These are phyloP conservation scores for Blastocystis sp. DNA, from an alignment of 352 stramenopile species.

Conservation along the genomic window DNA sequence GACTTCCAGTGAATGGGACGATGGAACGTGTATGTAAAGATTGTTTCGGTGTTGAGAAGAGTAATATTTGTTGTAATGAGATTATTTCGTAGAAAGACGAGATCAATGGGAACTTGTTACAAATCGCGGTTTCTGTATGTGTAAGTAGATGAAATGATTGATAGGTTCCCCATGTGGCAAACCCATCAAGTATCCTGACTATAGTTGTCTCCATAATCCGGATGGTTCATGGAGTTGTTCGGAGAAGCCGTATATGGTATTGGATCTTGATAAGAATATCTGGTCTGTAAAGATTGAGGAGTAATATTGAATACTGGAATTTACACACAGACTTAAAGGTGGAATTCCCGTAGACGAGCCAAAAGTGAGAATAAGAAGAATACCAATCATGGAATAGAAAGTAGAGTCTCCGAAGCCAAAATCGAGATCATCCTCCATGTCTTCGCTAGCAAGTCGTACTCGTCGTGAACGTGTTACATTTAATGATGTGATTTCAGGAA, in stretches of 20 bases:
- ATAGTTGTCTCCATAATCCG: conserved; percentile 35
- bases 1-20: conserved; percentile 12
- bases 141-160: neutral
- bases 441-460: neutral
- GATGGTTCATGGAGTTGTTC: conserved; percentile 59
- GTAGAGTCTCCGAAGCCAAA: neutral
- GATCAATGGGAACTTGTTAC: conserved; percentile 59
- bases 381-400: neutral
- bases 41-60: conserved; percentile 35
- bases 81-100: conserved; percentile 14
- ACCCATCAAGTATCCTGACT: conserved; percentile 59
- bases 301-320: neutral
- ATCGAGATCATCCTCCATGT: conserved; percentile 4
- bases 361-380: too few relatives aligned
- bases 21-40: conserved; percentile 59
- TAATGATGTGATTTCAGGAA: conserved; percentile 19
- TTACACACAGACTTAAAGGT: neutral
- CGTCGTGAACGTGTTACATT: conserved; percentile 45
- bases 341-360: too few relatives aligned
- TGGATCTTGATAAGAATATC: conserved; percentile 51
- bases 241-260: conserved; percentile 60
- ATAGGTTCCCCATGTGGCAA: conserved; percentile 60
- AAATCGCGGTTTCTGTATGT: conserved; percentile 56
- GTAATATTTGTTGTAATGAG: neutral
- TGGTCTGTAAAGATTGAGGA: conserved; percentile 50